Base-by-base conservation (phyloP, 2,329 filamentous ascomycete genomes). In the Monosporascus sp. region DNA sequence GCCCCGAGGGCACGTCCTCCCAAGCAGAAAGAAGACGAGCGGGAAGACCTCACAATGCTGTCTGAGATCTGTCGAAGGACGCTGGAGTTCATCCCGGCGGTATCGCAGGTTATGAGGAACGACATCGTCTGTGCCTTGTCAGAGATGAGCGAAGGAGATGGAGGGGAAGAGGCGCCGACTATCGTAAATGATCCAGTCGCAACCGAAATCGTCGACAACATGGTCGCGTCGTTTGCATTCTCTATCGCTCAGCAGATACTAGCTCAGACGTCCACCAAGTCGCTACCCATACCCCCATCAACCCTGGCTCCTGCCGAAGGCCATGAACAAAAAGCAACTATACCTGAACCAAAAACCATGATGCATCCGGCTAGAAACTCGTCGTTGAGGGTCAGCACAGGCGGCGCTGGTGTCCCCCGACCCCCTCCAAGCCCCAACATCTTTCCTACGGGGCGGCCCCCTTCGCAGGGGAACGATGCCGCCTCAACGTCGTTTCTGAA, bases 31-130 rank as follows among this genome's bases (percentile, higher is more conserved):
- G 81, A 85, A 50, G 66, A 68, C 43, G 86, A 88, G 56, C 68
- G 78, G 1, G 90, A 96, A 67, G 88, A 96, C 62, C 72, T 97
- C 24, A 74, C 81, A 9, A 83, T 91, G 57, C 79, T 97, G n/a
- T 88, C 90, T 1, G 91, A 97, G 65, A 83, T 97, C 27, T 96
- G 91, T 66, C 85, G 85, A 56, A 82, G 92, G 54, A 86, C 90
- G 2, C 79, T 94, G 9, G 86, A 89, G 57, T 97, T 97, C 62
- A 87, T 97, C 38, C 87, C 89, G 1, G 82, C 87, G 39, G 86
- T 90, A 38, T 88, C 90, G 3, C 83, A 89, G 50, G 83, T 91
- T 22, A 85, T 97, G 73, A 83, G 91, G 50, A 80, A 83, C 51
- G 94, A 97, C 65, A 75, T 97, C 2, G 72, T 83, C 47, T 77